Base-by-base conservation (phyloP, 2,329 filamentous ascomycete species). In the Ramularia endophylla region DNA sequence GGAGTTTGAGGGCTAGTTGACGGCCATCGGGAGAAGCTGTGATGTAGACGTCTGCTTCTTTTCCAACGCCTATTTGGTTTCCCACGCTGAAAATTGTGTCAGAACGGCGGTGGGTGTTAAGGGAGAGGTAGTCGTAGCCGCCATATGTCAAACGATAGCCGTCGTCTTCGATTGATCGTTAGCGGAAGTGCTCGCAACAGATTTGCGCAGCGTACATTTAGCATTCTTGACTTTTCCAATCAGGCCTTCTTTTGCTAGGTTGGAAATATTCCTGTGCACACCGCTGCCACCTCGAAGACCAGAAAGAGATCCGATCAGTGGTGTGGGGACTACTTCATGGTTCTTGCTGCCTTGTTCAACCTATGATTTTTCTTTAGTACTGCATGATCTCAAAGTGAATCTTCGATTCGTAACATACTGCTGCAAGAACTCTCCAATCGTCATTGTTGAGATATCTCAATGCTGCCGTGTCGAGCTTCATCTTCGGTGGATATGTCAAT, bases 61-160 rank as follows among this genome's bases (percentile, higher is more conserved):
- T 98, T 40, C 92, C 92, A 3, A 97, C 89, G 35, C 94, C 92
- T 51, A 98, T 87, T 59, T 94, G 85, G 64, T 85, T 92, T 39
- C 92, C 92, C 3, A 97, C 87, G 53, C 86, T 94, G 75, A 94
- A 97, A 29, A 97, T 77, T 41, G 77, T 78, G 54, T 84, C 83
- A 51, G 80, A 75, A 56, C 85, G 84, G 43, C 89, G 83, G 63
- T 97, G 83, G 0, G 87, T 81, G 67, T 97, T 88, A 40, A 98
- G 75, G 12, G 92, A 87, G n/a, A 98, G 81, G 66, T 98, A 98
- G 70, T 98, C 92, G 35, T 97, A 80, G 2, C 92, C 92, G 56
- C 92, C 92, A 63, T 98, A 98, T 5, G 90, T 95, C 40, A 98
- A 76, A 39, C 94, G 82, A 69, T 98, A 98, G 47, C 92, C 92